Evolutionary conservation across 192 early-diverging fungal species (phyloP).

Genomic region (Coemansia sp.): DNA sequence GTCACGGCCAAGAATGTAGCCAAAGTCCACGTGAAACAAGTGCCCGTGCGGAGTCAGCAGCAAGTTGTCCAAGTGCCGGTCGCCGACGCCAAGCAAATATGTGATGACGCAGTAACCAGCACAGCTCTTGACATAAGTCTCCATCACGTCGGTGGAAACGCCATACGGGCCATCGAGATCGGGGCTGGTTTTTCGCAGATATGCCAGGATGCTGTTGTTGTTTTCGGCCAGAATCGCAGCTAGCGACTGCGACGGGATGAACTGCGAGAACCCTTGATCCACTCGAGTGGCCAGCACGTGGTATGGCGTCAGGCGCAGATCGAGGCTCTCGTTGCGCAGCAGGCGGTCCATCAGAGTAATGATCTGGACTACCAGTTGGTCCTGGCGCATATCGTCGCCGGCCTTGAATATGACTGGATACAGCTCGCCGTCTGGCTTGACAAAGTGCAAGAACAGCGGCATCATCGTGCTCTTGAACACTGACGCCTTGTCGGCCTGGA

Average conservation of each 20-base stretch:
- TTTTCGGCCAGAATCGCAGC: conserved; percentile 89
- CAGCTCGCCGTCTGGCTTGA: conserved; percentile 79
- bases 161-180: conserved; percentile 69
- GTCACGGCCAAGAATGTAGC: conserved; percentile 97
- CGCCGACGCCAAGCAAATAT: conserved; percentile 96
- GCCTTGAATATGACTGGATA: conserved; percentile 98
- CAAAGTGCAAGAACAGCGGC: conserved; percentile 88
- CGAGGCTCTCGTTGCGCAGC: conserved; percentile 94
- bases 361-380: conserved; percentile 98
- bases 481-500: conserved; percentile 76
- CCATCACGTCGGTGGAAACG: conserved; percentile 80
- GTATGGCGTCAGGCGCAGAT: conserved; percentile 91
- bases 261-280: conserved; percentile 96
- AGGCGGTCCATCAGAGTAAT: conserved; percentile 97
- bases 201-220: conserved; percentile 80
- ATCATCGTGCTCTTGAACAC: conserved; percentile 93
- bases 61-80: conserved; percentile 97
- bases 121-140: conserved; percentile 94
- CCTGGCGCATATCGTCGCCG: conserved; percentile 96
- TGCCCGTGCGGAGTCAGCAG: conserved; percentile 84
- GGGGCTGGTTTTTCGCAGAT: conserved; percentile 75
- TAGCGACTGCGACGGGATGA: conserved; percentile 87
- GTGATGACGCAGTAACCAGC: conserved; percentile 99
- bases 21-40: conserved; percentile 99
- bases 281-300: conserved; percentile 94